These are phyloP conservation scores for Dictyostelium brefeldianum DNA, from an alignment of 78 protist genomes.

Conservation along the genomic window DNA sequence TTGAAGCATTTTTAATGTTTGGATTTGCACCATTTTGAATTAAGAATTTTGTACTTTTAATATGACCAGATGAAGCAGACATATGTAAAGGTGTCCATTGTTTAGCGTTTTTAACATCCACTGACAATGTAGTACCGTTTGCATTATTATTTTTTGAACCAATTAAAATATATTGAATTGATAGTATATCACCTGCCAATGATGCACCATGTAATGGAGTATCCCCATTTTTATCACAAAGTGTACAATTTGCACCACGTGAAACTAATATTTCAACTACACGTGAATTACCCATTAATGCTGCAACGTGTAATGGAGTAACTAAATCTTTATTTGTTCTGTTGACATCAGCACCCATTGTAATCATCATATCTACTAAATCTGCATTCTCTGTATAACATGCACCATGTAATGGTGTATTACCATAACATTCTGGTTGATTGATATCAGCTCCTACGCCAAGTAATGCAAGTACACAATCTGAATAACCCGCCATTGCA, in stretches of 20 bases:
- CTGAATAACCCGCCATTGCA: conserved; percentile 66
- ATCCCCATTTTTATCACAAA: conserved; percentile 71
- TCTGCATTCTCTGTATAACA: conserved; percentile 54
- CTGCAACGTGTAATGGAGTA: conserved; percentile 73
- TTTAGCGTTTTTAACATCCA: conserved; percentile 63
- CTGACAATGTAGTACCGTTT: neutral
- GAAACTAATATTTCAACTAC: conserved; percentile 61
- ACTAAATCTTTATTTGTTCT: conserved; percentile 74
- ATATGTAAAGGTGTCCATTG: conserved; percentile 83
- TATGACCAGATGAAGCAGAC: conserved; percentile 64
- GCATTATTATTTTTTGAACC: neutral
- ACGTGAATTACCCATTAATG: conserved; percentile 58
- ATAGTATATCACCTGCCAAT: conserved; percentile 41
- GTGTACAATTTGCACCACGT: conserved; percentile 32
- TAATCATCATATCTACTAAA: conserved; percentile 75
- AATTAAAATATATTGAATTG: conserved; percentile 13
- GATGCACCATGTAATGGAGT: conserved; percentile 76
- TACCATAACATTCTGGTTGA: conserved; percentile 66
- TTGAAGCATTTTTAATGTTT: conserved; percentile 58
- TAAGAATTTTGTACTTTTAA: conserved; percentile 40
- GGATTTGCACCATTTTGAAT: conserved; percentile 77
- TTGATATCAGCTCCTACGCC: conserved; percentile 79
- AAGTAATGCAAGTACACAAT: conserved; percentile 61
- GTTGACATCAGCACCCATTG: conserved; percentile 77
- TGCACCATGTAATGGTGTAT: conserved; percentile 76